Evolutionary conservation across 306 rosid species (phyloP).

Genomic region (Calophaca sinica): DNA sequence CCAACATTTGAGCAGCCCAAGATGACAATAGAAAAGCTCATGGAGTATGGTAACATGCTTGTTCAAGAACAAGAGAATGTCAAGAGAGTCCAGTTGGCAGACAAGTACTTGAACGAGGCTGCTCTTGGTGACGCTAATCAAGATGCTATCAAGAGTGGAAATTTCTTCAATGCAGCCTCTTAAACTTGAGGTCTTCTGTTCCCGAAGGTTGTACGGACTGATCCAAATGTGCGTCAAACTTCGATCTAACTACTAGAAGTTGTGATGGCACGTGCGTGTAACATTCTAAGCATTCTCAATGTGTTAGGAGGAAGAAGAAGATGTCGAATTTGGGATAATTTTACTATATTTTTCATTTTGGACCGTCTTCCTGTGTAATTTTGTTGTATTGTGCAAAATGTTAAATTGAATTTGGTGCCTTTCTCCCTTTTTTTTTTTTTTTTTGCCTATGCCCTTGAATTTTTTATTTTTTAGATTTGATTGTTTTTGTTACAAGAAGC

Average conservation of each 20-base stretch:
- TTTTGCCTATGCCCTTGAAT: background rate
- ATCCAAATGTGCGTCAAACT: slow-evolving; percentile 59
- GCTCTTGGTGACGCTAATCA: slow-evolving; percentile 75
- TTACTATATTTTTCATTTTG: slow-evolving; percentile 41
- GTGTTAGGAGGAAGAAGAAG: slow-evolving; percentile 34
- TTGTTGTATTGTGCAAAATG: slow-evolving; percentile 48
- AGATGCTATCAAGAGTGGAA: slow-evolving; percentile 61
- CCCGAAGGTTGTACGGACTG: slow-evolving; percentile 60
- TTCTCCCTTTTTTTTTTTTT: too few relatives aligned
- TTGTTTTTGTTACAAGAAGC: background rate
- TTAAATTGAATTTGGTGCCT: slow-evolving; percentile 34
- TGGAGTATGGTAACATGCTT: slow-evolving; percentile 70
- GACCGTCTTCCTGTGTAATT: slow-evolving; percentile 50
- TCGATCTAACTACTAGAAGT: slow-evolving; percentile 71
- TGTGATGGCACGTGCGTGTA: slow-evolving; percentile 67
- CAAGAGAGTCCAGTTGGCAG: slow-evolving; percentile 83
- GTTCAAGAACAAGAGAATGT: slow-evolving; percentile 81
- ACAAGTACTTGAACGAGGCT: slow-evolving; percentile 72
- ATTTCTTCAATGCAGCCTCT: slow-evolving; percentile 47
- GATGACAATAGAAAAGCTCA: slow-evolving; percentile 62
- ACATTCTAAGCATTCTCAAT: slow-evolving; percentile 53
- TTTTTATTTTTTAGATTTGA: background rate
- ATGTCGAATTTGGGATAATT: slow-evolving; percentile 49
- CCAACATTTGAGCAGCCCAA: slow-evolving; percentile 70
- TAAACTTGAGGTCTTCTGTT: slow-evolving; percentile 28